Evolutionary conservation across 169 alveolate species (phyloP).

Genomic region (Plasmodium vivax): DNA sequence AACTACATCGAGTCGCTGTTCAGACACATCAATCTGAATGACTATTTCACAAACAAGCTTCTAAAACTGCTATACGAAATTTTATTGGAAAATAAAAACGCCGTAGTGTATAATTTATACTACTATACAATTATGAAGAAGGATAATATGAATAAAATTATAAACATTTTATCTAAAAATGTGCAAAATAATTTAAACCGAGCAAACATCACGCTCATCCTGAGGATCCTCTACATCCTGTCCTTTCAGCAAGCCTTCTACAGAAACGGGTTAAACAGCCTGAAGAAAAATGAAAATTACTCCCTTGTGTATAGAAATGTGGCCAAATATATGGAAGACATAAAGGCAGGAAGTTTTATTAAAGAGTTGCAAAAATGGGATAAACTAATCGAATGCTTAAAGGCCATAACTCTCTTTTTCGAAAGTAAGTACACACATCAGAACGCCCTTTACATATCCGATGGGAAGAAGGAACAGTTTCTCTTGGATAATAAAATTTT

Average conservation of each 20-base stretch:
- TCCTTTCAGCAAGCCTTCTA: conserved; percentile 50
- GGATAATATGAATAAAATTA: conserved; percentile 52
- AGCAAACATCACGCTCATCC: conserved; percentile 46
- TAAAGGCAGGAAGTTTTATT: conserved; percentile 16
- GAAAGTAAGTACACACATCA: conserved; percentile 72
- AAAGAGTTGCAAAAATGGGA: conserved; percentile 53
- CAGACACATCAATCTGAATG: conserved; percentile 5
- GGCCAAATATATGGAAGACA: conserved; percentile 31
- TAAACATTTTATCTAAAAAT: conserved; percentile 49
- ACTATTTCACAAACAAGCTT: conserved; percentile 61
- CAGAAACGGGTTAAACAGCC: background rate
- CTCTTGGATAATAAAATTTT: conserved; percentile 53
- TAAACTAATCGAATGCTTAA: conserved; percentile 48
- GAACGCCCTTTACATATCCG: conserved; percentile 62
- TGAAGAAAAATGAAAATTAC: conserved; percentile 10
- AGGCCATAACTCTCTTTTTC: conserved; percentile 48
- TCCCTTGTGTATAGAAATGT: conserved; percentile 35
- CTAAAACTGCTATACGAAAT: conserved; percentile 71
- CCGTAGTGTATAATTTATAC: conserved; percentile 48
- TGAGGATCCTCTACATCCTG: conserved; percentile 62
- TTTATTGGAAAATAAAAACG: conserved; percentile 49
- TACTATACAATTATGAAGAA: conserved; percentile 65
- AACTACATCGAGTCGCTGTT: conserved; percentile 65
- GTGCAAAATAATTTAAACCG: conserved; percentile 40
- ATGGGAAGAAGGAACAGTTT: conserved; percentile 50